phyloP scores from a whole-genome alignment of 2,329 filamentous ascomycete genomes.

The Scedosporium aurantiacum region DNA sequence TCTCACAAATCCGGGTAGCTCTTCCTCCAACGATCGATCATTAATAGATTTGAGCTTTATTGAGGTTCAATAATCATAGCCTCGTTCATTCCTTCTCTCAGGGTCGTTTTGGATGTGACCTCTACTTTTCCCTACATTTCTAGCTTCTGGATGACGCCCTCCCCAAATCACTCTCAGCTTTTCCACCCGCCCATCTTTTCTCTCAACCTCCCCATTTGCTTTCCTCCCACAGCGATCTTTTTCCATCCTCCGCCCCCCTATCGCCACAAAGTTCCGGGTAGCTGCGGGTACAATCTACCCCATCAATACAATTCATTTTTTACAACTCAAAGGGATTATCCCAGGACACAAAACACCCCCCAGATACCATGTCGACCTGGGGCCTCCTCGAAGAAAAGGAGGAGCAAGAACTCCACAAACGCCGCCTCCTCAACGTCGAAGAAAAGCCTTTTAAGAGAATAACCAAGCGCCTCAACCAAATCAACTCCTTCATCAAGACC shows the following conservation, averaged over 20 bases:
- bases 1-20: too few relatives aligned
- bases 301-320: not conserved
- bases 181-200: not conserved
- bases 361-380: slow-evolving; percentile 37
- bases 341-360: not conserved
- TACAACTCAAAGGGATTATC: not conserved
- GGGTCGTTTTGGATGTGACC: too few relatives aligned
- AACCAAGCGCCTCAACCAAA: slow-evolving; percentile 63
- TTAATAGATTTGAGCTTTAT: too few relatives aligned
- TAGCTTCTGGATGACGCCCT: not conserved
- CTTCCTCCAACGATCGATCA: too few relatives aligned
- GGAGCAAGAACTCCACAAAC: slow-evolving; percentile 77
- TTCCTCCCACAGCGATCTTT: too few relatives aligned
- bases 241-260: too few relatives aligned
- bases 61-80: not conserved
- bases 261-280: too few relatives aligned
- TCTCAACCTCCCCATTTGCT: not conserved
- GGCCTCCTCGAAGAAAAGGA: slow-evolving; percentile 62
- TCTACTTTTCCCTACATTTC: too few relatives aligned
- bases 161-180: not conserved
- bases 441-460: slow-evolving; percentile 87
- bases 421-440: slow-evolving; percentile 78
- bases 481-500: slow-evolving; percentile 27
- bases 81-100: not conserved
- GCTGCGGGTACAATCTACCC: not conserved